A percentile compares a stretch with the other conserved stretches of the same genome.
Conservation (phyloP, 1,284 basidiomycete genomes). For the Boletellus sp. region DNA sequence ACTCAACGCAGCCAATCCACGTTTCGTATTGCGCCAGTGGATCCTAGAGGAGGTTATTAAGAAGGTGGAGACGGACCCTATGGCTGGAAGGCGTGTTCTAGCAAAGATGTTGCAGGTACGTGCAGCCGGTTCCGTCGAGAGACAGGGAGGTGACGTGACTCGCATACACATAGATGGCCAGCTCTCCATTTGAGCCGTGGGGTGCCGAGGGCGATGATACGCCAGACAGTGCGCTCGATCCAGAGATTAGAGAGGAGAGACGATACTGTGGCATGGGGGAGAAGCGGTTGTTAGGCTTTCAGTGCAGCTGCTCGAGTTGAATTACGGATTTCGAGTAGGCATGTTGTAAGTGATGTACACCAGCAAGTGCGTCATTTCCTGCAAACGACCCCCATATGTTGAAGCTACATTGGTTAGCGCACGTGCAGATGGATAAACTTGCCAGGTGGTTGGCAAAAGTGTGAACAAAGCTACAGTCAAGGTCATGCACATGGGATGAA, state of each 20-base stretch:
- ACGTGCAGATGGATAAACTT: no score
- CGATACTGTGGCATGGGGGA: constrained; percentile 78
- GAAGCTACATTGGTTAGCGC: no score
- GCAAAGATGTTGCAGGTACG: constrained; percentile 73
- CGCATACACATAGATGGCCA: constrained; percentile 61
- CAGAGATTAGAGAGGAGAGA: constrained; percentile 69
- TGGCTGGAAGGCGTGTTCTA: constrained; percentile 59
- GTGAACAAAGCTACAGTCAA: no score
- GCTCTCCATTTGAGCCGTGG: constrained; percentile 76
- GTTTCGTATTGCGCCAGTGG: constrained; percentile 92
- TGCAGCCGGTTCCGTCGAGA: constrained; percentile 2
- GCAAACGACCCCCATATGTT: neutral
- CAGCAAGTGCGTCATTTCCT: neutral
- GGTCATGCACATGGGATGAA: no score
- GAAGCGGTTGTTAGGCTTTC: constrained; percentile 78
- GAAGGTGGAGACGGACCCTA: constrained; percentile 55
- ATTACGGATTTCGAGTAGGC: neutral
- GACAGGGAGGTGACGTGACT: neutral
- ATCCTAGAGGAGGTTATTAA: constrained; percentile 85
- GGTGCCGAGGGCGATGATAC: constrained; percentile 58
- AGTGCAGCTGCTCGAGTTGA: constrained; percentile 89
- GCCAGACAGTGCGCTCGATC: constrained; percentile 42
- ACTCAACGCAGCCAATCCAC: constrained; percentile 66
- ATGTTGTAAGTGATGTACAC: neutral
- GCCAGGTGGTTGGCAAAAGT: no score